Evolutionary conservation across 1,284 basidiomycete species (phyloP), one percentile per base, ranked within the genome.

Genomic region (Ustilago bromivora): DNA sequence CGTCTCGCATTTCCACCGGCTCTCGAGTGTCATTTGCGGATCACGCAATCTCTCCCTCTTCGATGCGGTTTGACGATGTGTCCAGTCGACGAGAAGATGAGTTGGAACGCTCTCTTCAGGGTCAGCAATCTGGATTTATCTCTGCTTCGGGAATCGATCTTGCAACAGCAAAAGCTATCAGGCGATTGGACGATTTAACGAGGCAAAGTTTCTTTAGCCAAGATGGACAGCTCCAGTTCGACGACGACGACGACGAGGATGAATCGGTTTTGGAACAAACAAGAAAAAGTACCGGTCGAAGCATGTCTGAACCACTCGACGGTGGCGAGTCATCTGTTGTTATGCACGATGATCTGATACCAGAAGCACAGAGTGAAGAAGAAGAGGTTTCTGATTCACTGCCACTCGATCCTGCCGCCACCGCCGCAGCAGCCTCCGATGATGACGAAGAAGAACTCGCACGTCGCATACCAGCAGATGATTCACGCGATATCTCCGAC

Each of bases 1-100:
- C 57, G 28, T 61, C 62, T 7, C 67, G 71, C 35, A 38, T 74
- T 13, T 71, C 71, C 32, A 66, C 64, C 0, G 67, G 76, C 4
- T 78, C 76, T n/a, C 67, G 76, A 12, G 71, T 74, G 3, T 74
- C 71, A 3, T 73, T 78, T 32, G 71, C 71, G 7, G 65, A 73
- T 11, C 66, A 67, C 5, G 2, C 13, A 15, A 41, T 58, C 35
- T 64, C 61, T 35, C 66, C 75, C 2, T 41, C 57, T 0, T 70
- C 70, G n/a, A 62, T 66, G 57, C 61, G 69, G 2, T 60, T 71
- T 32, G 66, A 73, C 15, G 63, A 78, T 36, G 49, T 78, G 71
- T 71, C 71, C 11, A 61, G 66, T 47, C 55, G 64, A 1, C 63
- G 76, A 13, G 67, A 78, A n/a, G 63, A 67, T n/a, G 75, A 78